Evolutionary conservation across 2,329 filamentous ascomycete genomes (phyloP), one percentile per base, ranked within the genome.

Genomic region (Exophiala xenobiotica): DNA sequence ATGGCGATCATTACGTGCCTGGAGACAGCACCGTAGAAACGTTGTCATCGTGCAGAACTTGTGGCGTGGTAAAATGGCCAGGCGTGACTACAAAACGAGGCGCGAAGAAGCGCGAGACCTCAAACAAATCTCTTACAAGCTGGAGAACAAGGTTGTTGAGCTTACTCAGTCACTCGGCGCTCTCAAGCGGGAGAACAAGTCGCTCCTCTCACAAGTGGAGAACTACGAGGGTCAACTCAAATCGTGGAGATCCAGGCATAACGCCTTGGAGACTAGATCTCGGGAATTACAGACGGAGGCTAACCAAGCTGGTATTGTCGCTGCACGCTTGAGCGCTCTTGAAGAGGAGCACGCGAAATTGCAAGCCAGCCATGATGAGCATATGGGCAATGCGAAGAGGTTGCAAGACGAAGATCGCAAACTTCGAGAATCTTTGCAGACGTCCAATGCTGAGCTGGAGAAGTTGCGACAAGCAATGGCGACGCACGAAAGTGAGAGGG

Each of bases 131-230:
- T 97, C 93, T 2, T 99, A 99, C 79, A 97, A 96, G 78, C 78
- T 99, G 64, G 93, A 99, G 72, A 97, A 99, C 80, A 99, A 99
- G 83, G 93, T 99, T 57, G 90, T 99, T 57, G 93, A 99, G 75
- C 81, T 99, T 65, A 99, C 93, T 1, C 93, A 99, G 70, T 89
- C 87, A 43, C 74, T 99, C 63, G 91, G 93, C 60, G 86, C 90
- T 7, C 87, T 96, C 80, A 96, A 95, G 76, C 82, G 86, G 57
- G 89, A 96, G 74, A 99, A 99, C 81, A 96, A 95, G 78, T 81
- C 82, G 52, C 79, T 99, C 56, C 78, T 87, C 62, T 85, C 82
- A 27, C 91, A 97, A 70, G 86, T 99, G 42, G 90, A 96, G 71
- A 96, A 88, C 70, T 96, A 97, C 74, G 92, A 99, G 70, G 86